Evolutionary conservation across 768 basidiomycete species (phyloP), one percentile per base, ranked within the genome.

Genomic region (Mycena galericulata): DNA sequence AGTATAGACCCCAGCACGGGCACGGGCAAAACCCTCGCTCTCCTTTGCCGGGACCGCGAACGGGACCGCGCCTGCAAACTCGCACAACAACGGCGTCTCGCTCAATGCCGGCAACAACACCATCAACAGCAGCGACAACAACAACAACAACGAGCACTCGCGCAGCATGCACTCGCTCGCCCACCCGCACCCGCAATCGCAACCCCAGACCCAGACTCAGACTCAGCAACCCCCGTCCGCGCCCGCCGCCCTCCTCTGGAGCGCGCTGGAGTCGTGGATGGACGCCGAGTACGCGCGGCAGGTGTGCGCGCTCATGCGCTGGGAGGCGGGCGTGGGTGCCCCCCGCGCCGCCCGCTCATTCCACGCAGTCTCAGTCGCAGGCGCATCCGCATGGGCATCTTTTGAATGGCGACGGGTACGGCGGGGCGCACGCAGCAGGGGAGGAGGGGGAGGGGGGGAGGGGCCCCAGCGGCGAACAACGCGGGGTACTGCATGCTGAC

Each of bases 201-300:
- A 34, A n/a, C n/a, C 77, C 73, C 65, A 75, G 69, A 27, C 63
- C 65, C 47, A 71, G 60, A 17, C 51, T 36, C 70, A 69, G 27
- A 14, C 41, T 20, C 47, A 10, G 15, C 45, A 75, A 38, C 76
- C 68, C 55, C 72, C 45, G 74, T 61, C 65, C 71, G 73, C 38
- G 78, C 84, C 53, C 86, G 87, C 76, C 87, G 86, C 67, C 92
- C 93, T 45, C 88, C 95, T 72, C 86, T 94, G 96, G 89, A 89
- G 90, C 71, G 92, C 94, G 75, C 88, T 97, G 61, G 96, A 97
- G 79, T 89, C 92, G 72, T 97, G 96, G 96, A 97, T 97, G 96
- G 95, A 97, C 82, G 94, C 96, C 87, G 92, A 94, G 78, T 97
- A 96, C 84, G 93, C 91, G 47, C 92, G 92, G 79, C 92, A 95